Conservation (phyloP, 345 rosid species). For the Eucalyptus sideroxylon region DNA sequence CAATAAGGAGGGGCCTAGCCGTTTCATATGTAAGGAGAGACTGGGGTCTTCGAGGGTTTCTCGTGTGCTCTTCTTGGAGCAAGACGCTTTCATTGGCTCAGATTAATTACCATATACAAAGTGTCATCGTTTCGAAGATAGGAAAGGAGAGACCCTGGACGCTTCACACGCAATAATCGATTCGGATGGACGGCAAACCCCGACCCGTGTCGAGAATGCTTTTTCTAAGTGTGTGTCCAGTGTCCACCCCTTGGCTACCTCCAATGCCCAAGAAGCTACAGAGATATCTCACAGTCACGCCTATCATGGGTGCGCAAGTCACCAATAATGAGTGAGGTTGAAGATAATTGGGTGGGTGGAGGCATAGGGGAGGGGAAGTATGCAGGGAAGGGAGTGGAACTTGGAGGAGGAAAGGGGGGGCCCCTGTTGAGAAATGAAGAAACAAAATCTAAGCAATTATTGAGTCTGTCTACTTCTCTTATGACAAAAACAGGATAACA, state of each 20-base stretch:
- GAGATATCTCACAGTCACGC: background rate
- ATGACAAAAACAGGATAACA: background rate
- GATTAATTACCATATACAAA: background rate
- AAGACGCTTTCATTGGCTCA: background rate
- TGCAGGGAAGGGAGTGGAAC: background rate
- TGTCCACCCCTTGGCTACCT: background rate
- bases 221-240: background rate
- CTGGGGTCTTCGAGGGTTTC: background rate
- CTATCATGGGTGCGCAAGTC: background rate
- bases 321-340: background rate
- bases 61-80: background rate
- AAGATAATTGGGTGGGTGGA: background rate
- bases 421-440: conserved; percentile 16
- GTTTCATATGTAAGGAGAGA: background rate
- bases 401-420: background rate
- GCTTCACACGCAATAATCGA: background rate
- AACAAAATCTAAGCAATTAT: conserved; percentile 26
- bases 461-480: conserved; percentile 31
- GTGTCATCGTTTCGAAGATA: background rate
- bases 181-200: background rate
- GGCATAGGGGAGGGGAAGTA: background rate
- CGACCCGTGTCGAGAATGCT: background rate
- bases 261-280: background rate
- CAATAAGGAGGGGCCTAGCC: background rate
- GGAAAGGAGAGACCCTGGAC: background rate